Base-by-base conservation (phyloP, 768 basidiomycete species). In the Fomitopsis pulvina region DNA sequence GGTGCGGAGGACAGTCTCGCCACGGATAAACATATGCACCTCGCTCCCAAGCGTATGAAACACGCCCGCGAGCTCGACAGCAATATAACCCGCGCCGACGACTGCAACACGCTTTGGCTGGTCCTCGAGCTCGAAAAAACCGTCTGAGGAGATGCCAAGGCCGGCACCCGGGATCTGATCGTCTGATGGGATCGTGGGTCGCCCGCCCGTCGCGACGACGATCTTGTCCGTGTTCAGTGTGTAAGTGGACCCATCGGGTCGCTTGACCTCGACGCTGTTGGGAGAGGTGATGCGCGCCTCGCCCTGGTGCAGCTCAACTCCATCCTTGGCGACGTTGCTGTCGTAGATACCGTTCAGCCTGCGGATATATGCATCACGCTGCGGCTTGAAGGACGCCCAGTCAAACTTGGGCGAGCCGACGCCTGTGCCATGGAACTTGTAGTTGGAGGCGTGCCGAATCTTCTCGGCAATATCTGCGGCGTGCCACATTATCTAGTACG, bases 81-180 rank as follows among this genome's bases (percentile, higher is more conserved):
- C 93, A 58, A 99, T 98, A 66, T 99, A 99, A 1, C 96, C 96
- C 12, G 96, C 96, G 41, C 96, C 96, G 38, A 97, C 84, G 48
- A 98, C 85, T 2, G 85, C 94, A 26, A 96, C 93, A 51, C 92
- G 81, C 68, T 86, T 90, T 8, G 96, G 96, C 66, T 95, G 92
- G 45, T 86, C 78, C 56, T 81, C 81, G 40, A 99, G 80, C 40
- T 82, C 90, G 60, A 99, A 99, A 75, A 99, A 99, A 2, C 93
- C 94, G 65, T 99, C 96, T 8, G 92, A 95, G 68, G 85, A 75
- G 56, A 92, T 95, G 24, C 94, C 96, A 39, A 89, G 77, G 32
- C 82, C 83, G 8, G 94, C 93, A 32, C 96, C 96, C 25, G 93
- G 92, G 51, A 98, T 86, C 30, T 79, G 59, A 4, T 85, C 73